Percentiles rank a stretch among this genome's conserved stretches.
These are phyloP conservation scores for Ustilago hordei DNA, from an alignment of 1,284 basidiomycete species.

Conservation along the genomic window DNA sequence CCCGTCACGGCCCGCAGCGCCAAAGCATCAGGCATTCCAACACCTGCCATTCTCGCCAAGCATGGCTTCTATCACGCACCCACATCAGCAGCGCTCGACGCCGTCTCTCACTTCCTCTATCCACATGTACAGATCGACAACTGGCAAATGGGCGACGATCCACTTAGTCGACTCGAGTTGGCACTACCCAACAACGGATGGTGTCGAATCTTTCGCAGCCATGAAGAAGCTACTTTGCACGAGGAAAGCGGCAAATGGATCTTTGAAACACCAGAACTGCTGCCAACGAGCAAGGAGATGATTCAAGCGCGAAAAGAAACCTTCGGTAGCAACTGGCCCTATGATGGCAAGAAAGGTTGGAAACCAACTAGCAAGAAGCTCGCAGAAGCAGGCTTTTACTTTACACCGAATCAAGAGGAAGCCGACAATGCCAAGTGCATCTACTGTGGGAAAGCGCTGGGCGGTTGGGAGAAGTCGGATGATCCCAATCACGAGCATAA, in stretches of 20 bases:
- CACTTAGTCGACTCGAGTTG: constrained; percentile 43
- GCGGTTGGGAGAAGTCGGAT: constrained; percentile 69
- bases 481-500: constrained; percentile 68
- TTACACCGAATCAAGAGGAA: constrained; percentile 59
- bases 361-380: constrained; percentile 68
- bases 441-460: constrained; percentile 64
- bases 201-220: constrained; percentile 50
- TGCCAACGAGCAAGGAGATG: constrained; percentile 63
- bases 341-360: constrained; percentile 68
- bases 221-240: constrained; percentile 27
- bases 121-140: constrained; percentile 52
- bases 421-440: constrained; percentile 66
- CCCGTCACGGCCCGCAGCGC: constrained; percentile 31
- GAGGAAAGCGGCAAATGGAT: constrained; percentile 33
- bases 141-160: constrained; percentile 61
- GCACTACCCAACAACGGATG: constrained; percentile 50
- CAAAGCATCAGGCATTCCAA: constrained; percentile 50
- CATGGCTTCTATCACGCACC: constrained; percentile 64
- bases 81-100: constrained; percentile 47
- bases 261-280: constrained; percentile 44
- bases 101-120: constrained; percentile 60
- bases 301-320: constrained; percentile 61
- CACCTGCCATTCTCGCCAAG: constrained; percentile 55
- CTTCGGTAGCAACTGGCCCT: constrained; percentile 64
- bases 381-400: constrained; percentile 68